Evolutionary conservation across 176 grass and related monocot species (phyloP), one percentile per base, ranked within the genome.

Genomic region (Carex myosuroides): DNA sequence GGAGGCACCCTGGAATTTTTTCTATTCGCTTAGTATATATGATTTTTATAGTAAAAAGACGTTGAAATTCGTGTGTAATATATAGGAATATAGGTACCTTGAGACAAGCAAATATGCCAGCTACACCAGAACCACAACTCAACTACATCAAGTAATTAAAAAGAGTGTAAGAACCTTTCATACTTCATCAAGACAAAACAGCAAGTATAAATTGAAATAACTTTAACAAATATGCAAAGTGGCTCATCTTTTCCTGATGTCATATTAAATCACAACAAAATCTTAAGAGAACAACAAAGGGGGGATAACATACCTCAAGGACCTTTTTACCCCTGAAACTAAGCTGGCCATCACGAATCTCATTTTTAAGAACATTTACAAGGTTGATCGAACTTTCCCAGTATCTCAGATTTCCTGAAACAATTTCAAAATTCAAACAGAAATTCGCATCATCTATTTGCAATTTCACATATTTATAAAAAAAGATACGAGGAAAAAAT

Each of bases 311-410:
- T 87, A 97, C 92, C 94, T 94, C 94, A 81, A 97, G 89, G 87
- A 97, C 86, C 61, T 76, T 85, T 81, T 97, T 97, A n/a, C 94
- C 92, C 50, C 94, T 89, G 72, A 97, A 97, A 86, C 87, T 97
- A 84, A 97, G 74, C 72, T 92, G 94, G 26, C 92, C 94, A 35
- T 97, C 94, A 54, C 94, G 85, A 55, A 94, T 97, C 87, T 97
- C 94, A 87, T 91, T 87, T 86, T 92, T 97, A 63, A 97, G 61
- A 88, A 85, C 82, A 79, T 88, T 90, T 66, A 97, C 87, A 53
- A 97, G 84, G 87, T 86, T 87, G 46, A 94, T 90, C 33, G 92
- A 94, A 92, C 87, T 92, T 86, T 97, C 94, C 90, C 94, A 94
- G 69, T 81, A 92, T 74, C 89, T 94, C 67, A 90, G 68, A 73